Evolutionary conservation across 306 rosid genomes (phyloP), one percentile per base, ranked within the genome.

Genomic region (Cucurbita maxima): DNA sequence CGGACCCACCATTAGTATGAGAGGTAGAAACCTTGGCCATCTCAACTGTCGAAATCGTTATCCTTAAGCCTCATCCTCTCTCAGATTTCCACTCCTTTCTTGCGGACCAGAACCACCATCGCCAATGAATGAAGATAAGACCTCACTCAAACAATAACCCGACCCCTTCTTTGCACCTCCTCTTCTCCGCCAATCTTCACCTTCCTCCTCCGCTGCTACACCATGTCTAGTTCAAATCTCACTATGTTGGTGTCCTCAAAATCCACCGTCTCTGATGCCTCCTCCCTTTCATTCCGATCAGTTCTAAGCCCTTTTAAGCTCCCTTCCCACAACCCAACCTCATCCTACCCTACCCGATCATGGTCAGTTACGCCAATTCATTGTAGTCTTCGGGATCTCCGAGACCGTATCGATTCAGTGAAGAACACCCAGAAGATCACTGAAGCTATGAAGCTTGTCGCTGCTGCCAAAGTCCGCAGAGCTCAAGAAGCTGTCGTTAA

Each of bases 361-460:
- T 72, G 86, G 7, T 81, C 86, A 0, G 57, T 73, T 0, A 19
- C 86, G 40, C 83, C 84, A 5, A 47, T 88, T 58, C 95, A 86
- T 69, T 92, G 97, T 41, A 78, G 90, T 8, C 90, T 92, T 53
- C 83, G 90, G 37, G 97, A 92, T 52, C 94, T 92, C 72, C 81
- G 93, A 10, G 86, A 75, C 0, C 91, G 97, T 53, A 89, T 91
- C 50, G 86, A 73, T 0, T 91, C 96, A 0, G 97, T 91, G 0
- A 89, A 83, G 73, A 91, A 86, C 82, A 91, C 97, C 38, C 96
- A 91, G 90, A 91, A 91, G 80, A 91, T 91, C 77, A 91, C 97
- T 0, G 97, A 91, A 83, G 97, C 97, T 59, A 91, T 89, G 96
- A 91, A 91, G 85, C 97, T 91, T 59, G 97, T 91, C 8, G 96